A percentile compares a stretch with the other conserved stretches of the same genome.
Evolutionary conservation across 306 rosid species (phyloP).

Genomic region (Astragalus glycyphyllos): DNA sequence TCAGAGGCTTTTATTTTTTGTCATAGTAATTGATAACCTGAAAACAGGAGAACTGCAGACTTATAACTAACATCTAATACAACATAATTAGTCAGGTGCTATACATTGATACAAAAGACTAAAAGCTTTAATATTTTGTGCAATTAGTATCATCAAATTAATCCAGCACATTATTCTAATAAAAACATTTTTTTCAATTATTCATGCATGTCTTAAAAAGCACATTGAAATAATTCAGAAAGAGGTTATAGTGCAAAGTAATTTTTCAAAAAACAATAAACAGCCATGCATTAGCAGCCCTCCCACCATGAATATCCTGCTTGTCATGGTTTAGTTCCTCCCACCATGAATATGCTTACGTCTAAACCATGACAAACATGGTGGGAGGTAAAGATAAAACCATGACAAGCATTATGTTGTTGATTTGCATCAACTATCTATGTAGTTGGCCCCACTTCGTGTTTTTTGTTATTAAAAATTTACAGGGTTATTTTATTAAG

Average conservation of each 20-base stretch:
- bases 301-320: not conserved
- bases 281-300: not conserved
- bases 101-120: slow-evolving; percentile 6
- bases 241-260: not conserved
- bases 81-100: slow-evolving; percentile 11
- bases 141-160: slow-evolving; percentile 3
- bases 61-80: not conserved
- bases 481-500: not conserved
- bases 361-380: too few relatives aligned
- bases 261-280: not conserved
- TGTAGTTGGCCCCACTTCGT: too few relatives aligned
- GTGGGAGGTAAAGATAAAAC: too few relatives aligned
- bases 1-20: slow-evolving; percentile 8
- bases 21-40: not conserved
- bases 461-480: too few relatives aligned
- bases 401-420: too few relatives aligned
- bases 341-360: too few relatives aligned
- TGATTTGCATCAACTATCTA: too few relatives aligned
- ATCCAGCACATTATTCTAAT: not conserved
- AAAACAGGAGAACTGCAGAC: not conserved
- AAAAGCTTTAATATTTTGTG: not conserved
- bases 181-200: not conserved
- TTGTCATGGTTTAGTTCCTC: not conserved
- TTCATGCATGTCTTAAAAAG: not conserved
- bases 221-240: not conserved